Base-by-base conservation (phyloP, 2,329 filamentous ascomycete species). In the Dactylellina sp. region DNA sequence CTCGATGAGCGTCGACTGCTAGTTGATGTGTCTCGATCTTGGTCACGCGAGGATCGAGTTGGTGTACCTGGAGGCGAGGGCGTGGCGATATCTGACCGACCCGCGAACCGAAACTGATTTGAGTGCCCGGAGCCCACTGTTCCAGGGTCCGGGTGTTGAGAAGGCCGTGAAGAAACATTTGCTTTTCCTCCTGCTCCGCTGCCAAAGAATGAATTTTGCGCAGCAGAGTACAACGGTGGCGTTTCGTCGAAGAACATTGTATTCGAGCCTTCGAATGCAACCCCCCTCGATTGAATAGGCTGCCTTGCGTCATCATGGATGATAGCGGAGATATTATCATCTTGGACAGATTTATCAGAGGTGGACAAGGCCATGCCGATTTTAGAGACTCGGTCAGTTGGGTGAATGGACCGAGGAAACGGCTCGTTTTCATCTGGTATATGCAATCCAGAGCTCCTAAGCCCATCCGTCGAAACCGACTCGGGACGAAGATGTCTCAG, bases 211-310 rank as follows among this genome's bases (percentile, higher is more conserved):
- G 47, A 18, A 24, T 55, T 49, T 25, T 39, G 47, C 12, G 61
- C 25, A 47, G 50, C 47, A 1, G 70, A 74, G 40, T 74, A 74
- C 35, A 66, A 16, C 46, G 70, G 70, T 3, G 70, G 70, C n/a
- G 70, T 74, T 52, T 74, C 70, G 18, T 74, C 70, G 28, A 74
- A 74, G 40, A 56, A 74, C 70, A 66, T 74, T 1, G 55, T 74
- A 47, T 28, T 9, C n/a, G 28, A 25, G 22, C 49, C 57, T 25
- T 70, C 55, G 42, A 56, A 60, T 14, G 24, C 39, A 47, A 25
- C 47, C 5, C 47, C 42, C 35, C 39, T 25, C 7, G 47, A n/a
- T 12, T 59, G 68, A 7, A 39, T 39, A 4, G 59, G 52, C 49
- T 47, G 70, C 22, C 46, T 65, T 14, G 42, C 20, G 9, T 64